Percentiles rank a stretch among this genome's conserved stretches.
These are phyloP conservation scores for Fraxinus velutina DNA, from an alignment of 305 asterid species.

Conservation along the genomic window DNA sequence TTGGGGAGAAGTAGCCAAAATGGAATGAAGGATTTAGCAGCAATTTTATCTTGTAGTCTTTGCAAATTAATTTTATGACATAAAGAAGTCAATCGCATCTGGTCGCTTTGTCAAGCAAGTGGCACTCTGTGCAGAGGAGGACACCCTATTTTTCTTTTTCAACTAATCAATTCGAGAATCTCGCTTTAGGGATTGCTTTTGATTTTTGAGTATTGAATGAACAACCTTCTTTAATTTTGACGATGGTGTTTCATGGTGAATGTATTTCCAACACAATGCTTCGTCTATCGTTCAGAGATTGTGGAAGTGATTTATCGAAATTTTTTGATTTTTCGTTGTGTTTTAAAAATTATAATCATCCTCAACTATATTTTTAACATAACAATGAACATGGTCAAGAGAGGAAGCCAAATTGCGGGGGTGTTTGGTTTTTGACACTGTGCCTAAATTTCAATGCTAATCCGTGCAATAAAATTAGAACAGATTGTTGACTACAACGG, in stretches of 20 bases:
- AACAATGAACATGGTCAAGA: not conserved
- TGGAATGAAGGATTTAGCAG: not conserved
- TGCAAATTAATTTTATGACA: not conserved
- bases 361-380: not conserved
- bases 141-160: not conserved
- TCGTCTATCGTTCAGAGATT: not conserved
- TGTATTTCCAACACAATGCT: not conserved
- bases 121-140: not conserved
- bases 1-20: not conserved
- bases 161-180: not conserved
- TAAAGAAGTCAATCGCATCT: not conserved
- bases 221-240: not conserved
- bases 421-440: not conserved
- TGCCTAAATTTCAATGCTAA: not conserved
- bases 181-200: not conserved
- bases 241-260: not conserved
- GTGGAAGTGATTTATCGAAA: not conserved
- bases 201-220: no score
- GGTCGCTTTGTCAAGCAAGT: not conserved
- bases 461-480: not conserved
- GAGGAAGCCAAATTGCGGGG: not conserved
- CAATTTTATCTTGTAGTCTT: not conserved
- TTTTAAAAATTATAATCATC: no score
- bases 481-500: not conserved
- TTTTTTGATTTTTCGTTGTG: no score